Evolutionary conservation across 2,329 filamentous ascomycete genomes (phyloP), one percentile per base, ranked within the genome.

Genomic region (Xylariaceae sp.): DNA sequence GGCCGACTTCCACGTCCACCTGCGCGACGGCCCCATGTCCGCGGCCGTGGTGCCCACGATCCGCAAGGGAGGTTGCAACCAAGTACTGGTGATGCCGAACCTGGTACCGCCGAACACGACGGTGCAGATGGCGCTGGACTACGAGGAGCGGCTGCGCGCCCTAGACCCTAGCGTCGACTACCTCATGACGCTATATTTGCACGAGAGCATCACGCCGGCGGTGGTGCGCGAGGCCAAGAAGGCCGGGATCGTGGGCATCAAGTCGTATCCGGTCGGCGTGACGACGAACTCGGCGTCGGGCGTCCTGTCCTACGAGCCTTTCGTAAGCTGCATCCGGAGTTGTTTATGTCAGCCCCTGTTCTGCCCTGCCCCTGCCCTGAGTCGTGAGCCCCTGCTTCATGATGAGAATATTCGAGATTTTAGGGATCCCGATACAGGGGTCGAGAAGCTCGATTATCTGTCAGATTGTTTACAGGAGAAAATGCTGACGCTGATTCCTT

Each of bases 181-280:
- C 62, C 74, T 82, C 20, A 82, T 82, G 78, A 79, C 80, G 20
- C 71, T 83, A 32, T 83, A 82, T 65, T 74, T 81, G 51, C 77
- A 81, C 62, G 74, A 76, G 47, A 75, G 73, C 7, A 76, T 82
- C 48, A 81, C 77, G 2, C 78, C 80, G 6, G 75, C 77, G 32
- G 78, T 75, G 7, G 86, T 89, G 62, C 76, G 78, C 29, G 81
- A 86, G 59, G 86, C 86, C 32, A 85, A 83, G 65, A 75, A 79
- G 59, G 79, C 81, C 5, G 85, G 85, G 12, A 81, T 88, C 61
- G 56, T 58, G 16, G 80, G 80, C 32, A 77, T 84, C 42, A 84
- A 84, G 61, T 79, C 79, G 12, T 86, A 87, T 62, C 74, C 79
- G 12, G 26, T 21, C 9, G 68, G 68, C 7, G 59, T 72, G 7